Conservation (phyloP, 148 eudicot genomes). For the Salicornia ramosissima region DNA sequence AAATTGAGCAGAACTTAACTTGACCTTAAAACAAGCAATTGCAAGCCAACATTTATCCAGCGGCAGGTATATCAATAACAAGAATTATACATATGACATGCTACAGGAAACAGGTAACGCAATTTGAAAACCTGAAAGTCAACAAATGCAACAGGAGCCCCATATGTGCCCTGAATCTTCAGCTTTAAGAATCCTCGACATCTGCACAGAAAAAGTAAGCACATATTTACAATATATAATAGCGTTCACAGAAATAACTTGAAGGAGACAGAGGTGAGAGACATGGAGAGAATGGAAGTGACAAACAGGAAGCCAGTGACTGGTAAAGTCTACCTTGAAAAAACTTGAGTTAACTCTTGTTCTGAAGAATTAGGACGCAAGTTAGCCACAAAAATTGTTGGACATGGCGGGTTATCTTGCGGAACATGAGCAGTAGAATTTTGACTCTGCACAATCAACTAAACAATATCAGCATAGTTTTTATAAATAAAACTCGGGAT, state of each 20-base stretch:
- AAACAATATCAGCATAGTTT: not conserved
- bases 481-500: not conserved
- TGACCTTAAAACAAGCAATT: not conserved
- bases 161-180: constrained; percentile 81
- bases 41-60: not conserved
- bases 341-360: constrained; percentile 72
- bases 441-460: constrained; percentile 28
- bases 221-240: constrained; percentile 14
- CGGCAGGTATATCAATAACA: not conserved
- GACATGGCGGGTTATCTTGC: constrained; percentile 59
- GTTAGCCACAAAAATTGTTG: constrained; percentile 86
- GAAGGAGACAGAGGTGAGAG: not conserved
- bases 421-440: constrained; percentile 31
- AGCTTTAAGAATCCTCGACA: constrained; percentile 78
- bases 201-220: constrained; percentile 31
- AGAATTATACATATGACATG: not conserved
- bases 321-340: constrained; percentile 73
- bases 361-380: constrained; percentile 68
- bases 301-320: not conserved
- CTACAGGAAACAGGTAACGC: not conserved
- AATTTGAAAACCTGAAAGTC: constrained; percentile 58
- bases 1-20: not conserved
- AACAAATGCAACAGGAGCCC: constrained; percentile 92
- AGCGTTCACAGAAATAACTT: constrained; percentile 1
- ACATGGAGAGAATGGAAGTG: not conserved